Evolutionary conservation across 768 basidiomycete genomes (phyloP), one percentile per base, ranked within the genome.

Genomic region (Lyophyllum semitale): DNA sequence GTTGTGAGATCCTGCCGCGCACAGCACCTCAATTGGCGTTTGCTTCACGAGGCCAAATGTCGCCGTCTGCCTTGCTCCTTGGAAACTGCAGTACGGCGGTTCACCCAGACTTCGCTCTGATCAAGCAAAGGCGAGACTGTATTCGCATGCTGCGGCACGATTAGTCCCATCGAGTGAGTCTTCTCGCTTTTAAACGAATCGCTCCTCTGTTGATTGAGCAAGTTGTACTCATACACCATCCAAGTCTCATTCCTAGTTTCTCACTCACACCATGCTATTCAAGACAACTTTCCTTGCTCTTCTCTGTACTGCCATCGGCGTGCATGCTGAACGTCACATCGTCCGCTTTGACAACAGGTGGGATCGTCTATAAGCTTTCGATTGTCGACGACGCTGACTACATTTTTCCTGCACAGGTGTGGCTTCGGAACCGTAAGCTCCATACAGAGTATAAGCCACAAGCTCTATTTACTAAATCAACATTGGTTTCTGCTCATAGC

Each of bases 321-420:
- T 65, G 17, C 44, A 53, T 4, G 69, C 67, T 25, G 73, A 76
- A 55, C 54, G 61, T 3, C 76, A 77, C 59, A 67, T 67, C 7
- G 66, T 77, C 12, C 66, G 64, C 53, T 75, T 77, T 55, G 63
- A 62, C 37, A 77, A 78, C 60, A 63, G 64, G 61, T 63, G 18
- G 20, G 58, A 20, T 5, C 37, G n/a, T 43, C 4, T 46, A 17
- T 1, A n/a, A 7, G 12, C 4, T 0, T 44, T 13, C 30, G 33
- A 8, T 13, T 7, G 35, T 11, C 29, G n/a, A 33, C 4, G 22
- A 27, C 8, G 15, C 3, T 26, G 11, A 32, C 32, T 17, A 18
- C 13, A 29, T 26, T 3, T 15, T 7, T 29, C 6, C 23, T 25
- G n/a, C 22, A 22, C 26, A 73, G 71, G 27, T 76, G 68, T 61